A percentile compares a stretch with the other conserved stretches of the same genome.
phyloP scores from a whole-genome alignment of 257 asterid genomes.

The Lavandula angustifolia region DNA sequence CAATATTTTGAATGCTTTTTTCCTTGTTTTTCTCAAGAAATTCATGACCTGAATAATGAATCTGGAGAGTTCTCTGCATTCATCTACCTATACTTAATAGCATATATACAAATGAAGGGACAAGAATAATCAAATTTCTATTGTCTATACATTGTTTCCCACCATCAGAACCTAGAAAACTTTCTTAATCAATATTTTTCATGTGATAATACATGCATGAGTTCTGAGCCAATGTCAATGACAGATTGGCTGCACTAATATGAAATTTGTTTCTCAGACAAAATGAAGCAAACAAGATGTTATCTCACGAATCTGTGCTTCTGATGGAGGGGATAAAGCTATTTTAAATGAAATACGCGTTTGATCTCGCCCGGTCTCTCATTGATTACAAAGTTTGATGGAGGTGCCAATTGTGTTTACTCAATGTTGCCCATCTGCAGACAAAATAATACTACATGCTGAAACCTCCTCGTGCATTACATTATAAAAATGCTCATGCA shows the following conservation, averaged over 20 bases:
- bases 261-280: neutral
- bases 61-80: too few species aligned
- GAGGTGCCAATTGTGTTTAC: neutral
- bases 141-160: too few species aligned
- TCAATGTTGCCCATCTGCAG: neutral
- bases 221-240: neutral
- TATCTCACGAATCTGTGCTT: neutral
- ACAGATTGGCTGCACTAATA: too few species aligned
- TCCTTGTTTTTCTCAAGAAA: too few species aligned
- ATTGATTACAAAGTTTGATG: neutral
- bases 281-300: neutral
- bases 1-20: too few species aligned
- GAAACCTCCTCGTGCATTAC: neutral
- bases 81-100: too few species aligned
- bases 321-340: neutral
- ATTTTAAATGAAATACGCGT: neutral
- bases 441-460: neutral
- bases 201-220: too few species aligned
- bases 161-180: too few species aligned
- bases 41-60: too few species aligned
- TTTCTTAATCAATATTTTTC: too few species aligned
- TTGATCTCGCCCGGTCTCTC: conserved; percentile 3
- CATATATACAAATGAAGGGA: too few species aligned
- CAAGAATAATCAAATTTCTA: too few species aligned
- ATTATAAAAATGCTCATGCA: neutral